Percentiles rank a stretch among this genome's conserved stretches.
phyloP scores from a whole-genome alignment of 2,329 filamentous ascomycete species.

The Fusarium compactum region DNA sequence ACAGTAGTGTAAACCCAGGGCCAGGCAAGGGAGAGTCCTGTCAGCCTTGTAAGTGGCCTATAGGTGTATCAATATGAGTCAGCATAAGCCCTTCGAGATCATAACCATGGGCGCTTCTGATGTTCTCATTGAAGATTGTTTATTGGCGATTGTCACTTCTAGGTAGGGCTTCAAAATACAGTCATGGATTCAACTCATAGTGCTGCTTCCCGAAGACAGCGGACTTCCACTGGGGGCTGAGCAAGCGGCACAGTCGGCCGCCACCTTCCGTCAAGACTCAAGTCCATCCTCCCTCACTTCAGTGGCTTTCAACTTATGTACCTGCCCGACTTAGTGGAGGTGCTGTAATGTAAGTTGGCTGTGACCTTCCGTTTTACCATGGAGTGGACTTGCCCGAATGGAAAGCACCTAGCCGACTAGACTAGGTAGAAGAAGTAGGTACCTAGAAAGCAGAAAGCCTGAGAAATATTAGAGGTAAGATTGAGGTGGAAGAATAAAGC shows the following conservation, averaged over 20 bases:
- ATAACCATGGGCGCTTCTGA: not conserved
- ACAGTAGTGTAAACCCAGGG: not conserved
- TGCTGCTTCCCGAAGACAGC: not conserved
- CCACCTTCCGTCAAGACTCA: conserved; percentile 12
- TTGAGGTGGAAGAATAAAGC: not conserved
- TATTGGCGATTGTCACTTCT: not conserved
- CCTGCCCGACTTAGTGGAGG: conserved; percentile 19
- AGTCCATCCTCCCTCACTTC: not conserved
- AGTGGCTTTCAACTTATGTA: conserved; percentile 32
- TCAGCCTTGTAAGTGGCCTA: not conserved
- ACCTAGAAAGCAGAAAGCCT: not conserved
- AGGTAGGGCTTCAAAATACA: conserved; percentile 13
- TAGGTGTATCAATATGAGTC: not conserved
- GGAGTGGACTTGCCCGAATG: conserved; percentile 4
- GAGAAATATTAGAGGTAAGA: not conserved
- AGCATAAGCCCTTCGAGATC: not conserved
- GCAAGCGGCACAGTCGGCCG: conserved; percentile 33
- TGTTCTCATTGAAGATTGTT: not conserved
- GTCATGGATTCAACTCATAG: conserved; percentile 14
- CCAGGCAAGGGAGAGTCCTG: not conserved
- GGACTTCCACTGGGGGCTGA: conserved; percentile 7
- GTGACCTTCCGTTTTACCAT: conserved; percentile 19
- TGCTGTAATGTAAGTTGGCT: conserved; percentile 2
- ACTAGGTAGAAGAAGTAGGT: not conserved
- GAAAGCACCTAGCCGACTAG: conserved; percentile 3